These are phyloP conservation scores for Boletales sp. DNA, from an alignment of 768 basidiomycete genomes.

Conservation along the genomic window DNA sequence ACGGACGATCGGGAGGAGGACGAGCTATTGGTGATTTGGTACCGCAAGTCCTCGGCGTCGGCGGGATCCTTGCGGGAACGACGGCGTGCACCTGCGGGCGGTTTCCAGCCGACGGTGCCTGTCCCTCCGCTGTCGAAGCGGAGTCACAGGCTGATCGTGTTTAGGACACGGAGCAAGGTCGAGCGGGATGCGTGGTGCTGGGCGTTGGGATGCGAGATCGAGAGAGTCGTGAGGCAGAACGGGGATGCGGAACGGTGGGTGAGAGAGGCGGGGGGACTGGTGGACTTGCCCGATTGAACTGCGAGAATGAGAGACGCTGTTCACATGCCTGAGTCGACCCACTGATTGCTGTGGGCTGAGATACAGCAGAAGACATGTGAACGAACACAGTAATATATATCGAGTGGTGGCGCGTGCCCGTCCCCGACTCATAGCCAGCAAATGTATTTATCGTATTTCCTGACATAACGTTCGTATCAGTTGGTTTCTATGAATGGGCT, in stretches of 20 bases:
- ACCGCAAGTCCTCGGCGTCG: conserved; percentile 38
- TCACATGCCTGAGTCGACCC: no score
- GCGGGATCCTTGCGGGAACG: conserved; percentile 2
- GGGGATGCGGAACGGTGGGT: conserved; percentile 61
- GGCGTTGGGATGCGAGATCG: conserved; percentile 88
- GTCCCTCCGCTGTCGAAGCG: conserved; percentile 49
- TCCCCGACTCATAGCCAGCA: no score
- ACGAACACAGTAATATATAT: no score
- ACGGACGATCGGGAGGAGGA: conserved; percentile 86
- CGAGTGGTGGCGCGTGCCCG: no score
- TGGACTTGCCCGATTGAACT: conserved; percentile 26
- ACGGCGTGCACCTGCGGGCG: conserved; percentile 18
- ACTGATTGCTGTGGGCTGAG: no score
- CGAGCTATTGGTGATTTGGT: conserved; percentile 80
- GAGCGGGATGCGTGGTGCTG: conserved; percentile 96
- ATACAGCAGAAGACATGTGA: no score
- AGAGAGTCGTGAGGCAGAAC: conserved; percentile 65
- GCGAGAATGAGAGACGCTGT: no score
- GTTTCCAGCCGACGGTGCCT: conserved; percentile 15
- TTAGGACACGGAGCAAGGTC: conserved; percentile 74
- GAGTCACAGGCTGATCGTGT: conserved; percentile 60
- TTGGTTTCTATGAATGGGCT: no score
- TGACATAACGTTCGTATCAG: no score
- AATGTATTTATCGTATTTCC: no score
- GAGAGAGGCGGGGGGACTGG: conserved; percentile 60